Conservation (phyloP, 2,329 filamentous ascomycete genomes). For the Rutstroemia sydowiana region DNA sequence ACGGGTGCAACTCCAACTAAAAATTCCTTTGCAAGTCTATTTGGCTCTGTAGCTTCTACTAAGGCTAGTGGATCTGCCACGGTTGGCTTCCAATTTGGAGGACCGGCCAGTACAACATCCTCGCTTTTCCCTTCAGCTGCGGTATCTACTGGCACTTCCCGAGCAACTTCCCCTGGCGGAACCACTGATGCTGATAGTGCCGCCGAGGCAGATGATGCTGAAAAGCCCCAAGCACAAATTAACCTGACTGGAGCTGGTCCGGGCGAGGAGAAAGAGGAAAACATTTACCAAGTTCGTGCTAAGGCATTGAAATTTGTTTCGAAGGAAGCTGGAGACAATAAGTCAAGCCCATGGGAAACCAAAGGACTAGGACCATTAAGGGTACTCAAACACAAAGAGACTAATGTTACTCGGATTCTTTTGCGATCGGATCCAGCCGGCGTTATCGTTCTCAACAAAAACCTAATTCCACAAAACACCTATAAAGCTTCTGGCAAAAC, state of each 20-base stretch:
- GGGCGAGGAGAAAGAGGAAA: slow-evolving; percentile 65
- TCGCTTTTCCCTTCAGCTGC: slow-evolving; percentile 27
- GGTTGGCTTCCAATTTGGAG: slow-evolving; percentile 23
- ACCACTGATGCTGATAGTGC: slow-evolving; percentile 27
- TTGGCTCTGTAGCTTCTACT: slow-evolving; percentile 11
- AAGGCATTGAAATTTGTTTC: slow-evolving; percentile 59
- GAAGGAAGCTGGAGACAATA: slow-evolving; percentile 38
- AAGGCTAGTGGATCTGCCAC: slow-evolving; percentile 9
- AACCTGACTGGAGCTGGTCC: slow-evolving; percentile 60
- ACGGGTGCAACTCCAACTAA: slow-evolving; percentile 19
- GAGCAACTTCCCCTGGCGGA: slow-evolving; percentile 27
- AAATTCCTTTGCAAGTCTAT: slow-evolving; percentile 12
- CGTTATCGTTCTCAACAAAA: slow-evolving; percentile 64
- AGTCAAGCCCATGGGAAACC: slow-evolving; percentile 56
- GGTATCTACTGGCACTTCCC: slow-evolving; percentile 25
- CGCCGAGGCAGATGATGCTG: slow-evolving; percentile 38
- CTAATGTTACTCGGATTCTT: slow-evolving; percentile 58
- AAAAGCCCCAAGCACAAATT: slow-evolving; percentile 56
- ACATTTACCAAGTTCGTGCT: slow-evolving; percentile 62
- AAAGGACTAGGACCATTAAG: slow-evolving; percentile 67
- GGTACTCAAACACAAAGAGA: slow-evolving; percentile 66
- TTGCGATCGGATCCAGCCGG: slow-evolving; percentile 70
- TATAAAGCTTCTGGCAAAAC: slow-evolving; percentile 58
- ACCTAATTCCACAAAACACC: slow-evolving; percentile 50
- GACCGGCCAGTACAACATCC: slow-evolving; percentile 19